Conservation (phyloP, 331 rosid species). For the Ulmus americana region DNA sequence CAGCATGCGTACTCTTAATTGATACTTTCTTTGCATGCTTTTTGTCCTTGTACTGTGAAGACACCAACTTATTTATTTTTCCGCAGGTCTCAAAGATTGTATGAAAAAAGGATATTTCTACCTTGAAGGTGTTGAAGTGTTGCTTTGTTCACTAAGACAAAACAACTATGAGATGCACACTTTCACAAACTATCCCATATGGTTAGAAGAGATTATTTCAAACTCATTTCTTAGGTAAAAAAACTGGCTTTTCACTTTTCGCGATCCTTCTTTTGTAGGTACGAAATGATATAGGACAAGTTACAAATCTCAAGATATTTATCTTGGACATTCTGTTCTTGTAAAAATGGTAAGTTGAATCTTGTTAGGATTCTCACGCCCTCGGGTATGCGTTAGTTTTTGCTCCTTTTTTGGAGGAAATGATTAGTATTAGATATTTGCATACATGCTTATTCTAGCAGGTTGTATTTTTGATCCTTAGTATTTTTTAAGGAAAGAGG, state of each 20-base stretch:
- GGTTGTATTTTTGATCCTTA: neutral
- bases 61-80: too few species aligned
- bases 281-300: constrained; percentile 73
- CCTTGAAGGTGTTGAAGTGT: constrained; percentile 63
- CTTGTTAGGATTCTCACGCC: neutral
- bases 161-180: constrained; percentile 85
- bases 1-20: neutral
- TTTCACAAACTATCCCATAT: constrained; percentile 84
- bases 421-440: too few species aligned
- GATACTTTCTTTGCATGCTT: neutral
- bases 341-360: constrained; percentile 41
- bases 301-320: constrained; percentile 62
- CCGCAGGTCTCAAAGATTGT: constrained; percentile 72
- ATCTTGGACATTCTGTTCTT: constrained; percentile 95
- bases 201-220: constrained; percentile 40
- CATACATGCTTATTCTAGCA: constrained; percentile 8
- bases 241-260: constrained; percentile 12
- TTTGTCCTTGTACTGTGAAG: neutral
- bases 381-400: neutral
- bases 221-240: constrained; percentile 20
- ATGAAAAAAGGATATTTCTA: constrained; percentile 68
- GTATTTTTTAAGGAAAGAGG: constrained; percentile 69
- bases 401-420: neutral
- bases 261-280: constrained; percentile 45
- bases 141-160: constrained; percentile 60